phyloP scores from a whole-genome alignment of 768 basidiomycete species.

The Boletus sp. region DNA sequence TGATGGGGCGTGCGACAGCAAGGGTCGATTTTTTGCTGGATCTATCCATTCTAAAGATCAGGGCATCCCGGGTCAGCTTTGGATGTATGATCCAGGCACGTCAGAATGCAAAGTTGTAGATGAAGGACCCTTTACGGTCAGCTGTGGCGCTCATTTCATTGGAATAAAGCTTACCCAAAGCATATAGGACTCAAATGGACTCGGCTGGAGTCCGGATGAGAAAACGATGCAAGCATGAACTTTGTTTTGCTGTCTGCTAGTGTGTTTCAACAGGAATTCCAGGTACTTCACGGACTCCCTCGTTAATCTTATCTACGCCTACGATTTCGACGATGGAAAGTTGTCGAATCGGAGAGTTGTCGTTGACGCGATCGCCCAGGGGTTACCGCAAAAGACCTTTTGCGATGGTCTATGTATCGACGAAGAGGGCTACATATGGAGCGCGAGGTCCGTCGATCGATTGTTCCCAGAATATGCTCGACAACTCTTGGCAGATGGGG shows the following conservation, averaged over 20 bases:
- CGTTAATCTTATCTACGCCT: constrained; percentile 64
- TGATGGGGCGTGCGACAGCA: constrained; percentile 65
- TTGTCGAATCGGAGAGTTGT: constrained; percentile 56
- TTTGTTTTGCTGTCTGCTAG: constrained; percentile 4
- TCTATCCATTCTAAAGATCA: constrained; percentile 51
- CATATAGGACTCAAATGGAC: constrained; percentile 19
- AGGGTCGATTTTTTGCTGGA: constrained; percentile 68
- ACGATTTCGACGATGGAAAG: constrained; percentile 49
- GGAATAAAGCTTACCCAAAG: background rate
- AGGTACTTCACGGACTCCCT: constrained; percentile 74
- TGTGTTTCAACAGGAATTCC: constrained; percentile 7
- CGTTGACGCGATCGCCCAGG: constrained; percentile 55
- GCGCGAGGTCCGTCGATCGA: constrained; percentile 44
- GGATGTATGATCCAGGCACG: constrained; percentile 53
- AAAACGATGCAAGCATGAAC: constrained; percentile 20
- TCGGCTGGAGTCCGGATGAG: constrained; percentile 22
- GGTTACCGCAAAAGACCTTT: constrained; percentile 48
- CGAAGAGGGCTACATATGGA: constrained; percentile 62
- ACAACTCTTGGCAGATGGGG: constrained; percentile 50
- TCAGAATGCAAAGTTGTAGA: constrained; percentile 52
- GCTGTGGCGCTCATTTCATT: constrained; percentile 14
- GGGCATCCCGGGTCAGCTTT: constrained; percentile 54
- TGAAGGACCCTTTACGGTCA: constrained; percentile 63
- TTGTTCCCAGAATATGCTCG: background rate
- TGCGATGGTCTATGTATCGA: constrained; percentile 71